Evolutionary conservation across 2,329 filamentous ascomycete genomes (phyloP), one percentile per base, ranked within the genome.

Genomic region (Colletotrichum musae): DNA sequence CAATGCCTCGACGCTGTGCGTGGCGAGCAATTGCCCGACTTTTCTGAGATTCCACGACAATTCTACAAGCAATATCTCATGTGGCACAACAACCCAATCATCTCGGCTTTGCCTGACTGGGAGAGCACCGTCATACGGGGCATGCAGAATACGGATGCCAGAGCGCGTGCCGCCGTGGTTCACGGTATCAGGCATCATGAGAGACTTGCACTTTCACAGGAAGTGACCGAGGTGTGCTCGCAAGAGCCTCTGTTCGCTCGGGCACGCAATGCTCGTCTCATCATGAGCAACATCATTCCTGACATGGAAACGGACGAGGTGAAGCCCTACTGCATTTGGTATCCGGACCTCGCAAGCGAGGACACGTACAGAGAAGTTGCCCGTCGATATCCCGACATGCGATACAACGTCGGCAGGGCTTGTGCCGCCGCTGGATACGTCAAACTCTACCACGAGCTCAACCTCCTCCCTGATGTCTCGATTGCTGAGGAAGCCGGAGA

Each of bases 291-390:
- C 26, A 59, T 39, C 1, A 72, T 83, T 10, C 80, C 78, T 0
- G 59, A 75, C 13, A 76, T 70, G 54, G n/a, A 48, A 0, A 50
- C 71, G 15, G 64, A 72, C 6, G 71, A 75, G 4, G 65, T 73
- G 1, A 64, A 74, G 15, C 81, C 80, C 0, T 84, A 84, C 71
- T 84, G 81, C 64, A 81, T 84, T 53, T 84, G 81, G 80, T 70
- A 81, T 69, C 82, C 81, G 0, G 76, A 81, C 1, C 32, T 78
- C 0, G 77, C 82, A 2, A 70, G 62, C 0, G 79, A 83, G 64
- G 75, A 78, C 1, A 83, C 79, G 0, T 79, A 80, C 26, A 76
- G 80, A 2, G 51, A 73, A 1, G 66, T 84, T n/a, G 77, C 73
- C 5, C 15, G 45, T 1, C 68, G 64, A 1, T 82, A 77, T 69